phyloP scores from a whole-genome alignment of 768 basidiomycete genomes.

The Leccinum disarticulatum region DNA sequence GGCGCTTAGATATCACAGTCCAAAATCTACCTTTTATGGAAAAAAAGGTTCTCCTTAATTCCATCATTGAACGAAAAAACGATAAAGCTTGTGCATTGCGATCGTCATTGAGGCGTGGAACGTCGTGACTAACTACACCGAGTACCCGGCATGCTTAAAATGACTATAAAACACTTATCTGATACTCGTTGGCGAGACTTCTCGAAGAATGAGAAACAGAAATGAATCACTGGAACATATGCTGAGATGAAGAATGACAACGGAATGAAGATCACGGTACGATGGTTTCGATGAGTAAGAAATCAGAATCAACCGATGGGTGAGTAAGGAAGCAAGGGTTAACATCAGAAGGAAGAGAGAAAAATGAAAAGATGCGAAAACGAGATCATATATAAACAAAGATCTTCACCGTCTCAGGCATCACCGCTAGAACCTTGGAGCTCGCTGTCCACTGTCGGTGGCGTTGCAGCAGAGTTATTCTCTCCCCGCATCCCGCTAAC shows the following conservation, averaged over 20 bases:
- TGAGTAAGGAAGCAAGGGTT: constrained; percentile 2
- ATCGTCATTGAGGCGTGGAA: constrained; percentile 20
- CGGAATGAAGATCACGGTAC: constrained; percentile 15
- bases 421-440: constrained; percentile 12
- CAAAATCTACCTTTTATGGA: constrained; percentile 7
- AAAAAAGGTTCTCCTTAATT: constrained; percentile 10
- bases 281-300: constrained; percentile 13
- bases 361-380: constrained; percentile 8
- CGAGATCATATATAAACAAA: constrained; percentile 10
- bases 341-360: constrained; percentile 1
- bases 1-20: neutral
- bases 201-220: constrained; percentile 1
- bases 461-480: constrained; percentile 34
- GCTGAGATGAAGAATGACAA: constrained; percentile 12
- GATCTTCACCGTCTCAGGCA: constrained; percentile 9
- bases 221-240: constrained; percentile 11
- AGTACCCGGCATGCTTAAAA: constrained; percentile 3
- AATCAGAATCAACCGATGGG: constrained; percentile 11
- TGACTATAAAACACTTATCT: constrained; percentile 25
- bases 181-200: constrained; percentile 7
- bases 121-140: constrained; percentile 26
- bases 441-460: constrained; percentile 25
- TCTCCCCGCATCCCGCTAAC: constrained; percentile 32
- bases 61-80: constrained; percentile 5
- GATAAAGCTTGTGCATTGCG: constrained; percentile 12